These are phyloP conservation scores for Falciphora oryzae DNA, from an alignment of 2,329 filamentous ascomycete species.

Conservation along the genomic window DNA sequence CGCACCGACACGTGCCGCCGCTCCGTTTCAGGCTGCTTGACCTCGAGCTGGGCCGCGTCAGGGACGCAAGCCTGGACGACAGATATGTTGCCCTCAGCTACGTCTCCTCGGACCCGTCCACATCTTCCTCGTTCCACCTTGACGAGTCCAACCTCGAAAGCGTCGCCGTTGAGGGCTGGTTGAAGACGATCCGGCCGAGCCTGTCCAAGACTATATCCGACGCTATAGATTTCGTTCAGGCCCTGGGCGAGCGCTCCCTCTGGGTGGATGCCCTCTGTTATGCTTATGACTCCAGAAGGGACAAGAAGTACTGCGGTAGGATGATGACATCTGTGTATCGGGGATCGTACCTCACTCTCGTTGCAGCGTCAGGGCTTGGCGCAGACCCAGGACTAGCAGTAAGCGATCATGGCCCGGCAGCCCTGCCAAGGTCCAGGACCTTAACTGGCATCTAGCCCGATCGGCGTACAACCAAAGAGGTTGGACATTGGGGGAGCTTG, in stretches of 20 bases:
- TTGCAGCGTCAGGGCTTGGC: background rate
- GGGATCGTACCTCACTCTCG: constrained; percentile 1
- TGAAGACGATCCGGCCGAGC: background rate
- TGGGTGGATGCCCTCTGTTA: background rate
- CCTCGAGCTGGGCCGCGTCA: background rate
- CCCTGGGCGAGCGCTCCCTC: background rate
- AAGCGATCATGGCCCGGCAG: too few species aligned
- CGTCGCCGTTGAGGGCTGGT: background rate
- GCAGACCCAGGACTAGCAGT: background rate
- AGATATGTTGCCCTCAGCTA: constrained; percentile 3
- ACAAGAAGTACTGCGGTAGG: background rate
- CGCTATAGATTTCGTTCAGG: background rate
- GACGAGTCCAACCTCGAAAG: background rate
- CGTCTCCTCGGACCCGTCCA: background rate
- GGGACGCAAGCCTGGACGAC: background rate
- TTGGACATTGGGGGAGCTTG: background rate
- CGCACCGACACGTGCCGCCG: background rate
- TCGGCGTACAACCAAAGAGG: background rate
- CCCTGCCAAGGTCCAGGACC: background rate
- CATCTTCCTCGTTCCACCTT: background rate
- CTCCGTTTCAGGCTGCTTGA: background rate
- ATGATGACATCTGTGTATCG: background rate
- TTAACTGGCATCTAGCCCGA: background rate
- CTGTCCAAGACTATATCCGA: background rate
- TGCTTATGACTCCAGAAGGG: background rate